These are phyloP conservation scores for Trametes cubensis DNA, from an alignment of 768 basidiomycete species.

Conservation along the genomic window DNA sequence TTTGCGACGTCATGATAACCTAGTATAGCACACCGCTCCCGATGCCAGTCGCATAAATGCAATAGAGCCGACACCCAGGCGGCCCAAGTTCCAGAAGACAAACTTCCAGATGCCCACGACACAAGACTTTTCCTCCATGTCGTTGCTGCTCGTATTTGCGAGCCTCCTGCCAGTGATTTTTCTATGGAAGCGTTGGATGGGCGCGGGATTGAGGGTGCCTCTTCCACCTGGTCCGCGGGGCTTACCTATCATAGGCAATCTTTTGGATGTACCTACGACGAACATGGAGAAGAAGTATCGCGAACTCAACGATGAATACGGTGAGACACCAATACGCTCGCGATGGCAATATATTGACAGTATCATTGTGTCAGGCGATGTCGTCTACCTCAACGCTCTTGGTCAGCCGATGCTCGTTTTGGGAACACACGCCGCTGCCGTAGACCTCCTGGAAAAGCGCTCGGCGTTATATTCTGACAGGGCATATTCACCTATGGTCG, in stretches of 20 bases:
- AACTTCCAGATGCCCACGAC: too few relatives aligned
- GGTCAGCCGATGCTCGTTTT: slow-evolving; percentile 20
- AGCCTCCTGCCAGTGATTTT: not conserved
- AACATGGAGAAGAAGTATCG: slow-evolving; percentile 5
- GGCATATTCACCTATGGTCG: slow-evolving; percentile 1
- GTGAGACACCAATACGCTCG: not conserved
- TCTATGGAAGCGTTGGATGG: not conserved
- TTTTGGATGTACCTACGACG: slow-evolving; percentile 19
- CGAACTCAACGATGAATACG: slow-evolving; percentile 11
- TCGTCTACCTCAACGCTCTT: slow-evolving; percentile 20
- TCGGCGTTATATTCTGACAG: slow-evolving; percentile 27
- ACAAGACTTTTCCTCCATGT: too few relatives aligned
- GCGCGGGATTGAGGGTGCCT: not conserved
- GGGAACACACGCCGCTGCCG: slow-evolving; percentile 12
- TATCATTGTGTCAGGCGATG: not conserved
- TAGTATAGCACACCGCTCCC: not conserved
- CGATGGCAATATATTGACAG: not conserved
- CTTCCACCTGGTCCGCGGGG: slow-evolving; percentile 26
- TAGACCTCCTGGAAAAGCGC: slow-evolving; percentile 29
- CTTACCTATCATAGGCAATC: slow-evolving; percentile 23
- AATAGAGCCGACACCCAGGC: not conserved
- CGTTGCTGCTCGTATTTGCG: not conserved
- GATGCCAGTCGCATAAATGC: not conserved
- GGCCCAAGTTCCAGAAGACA: not conserved
- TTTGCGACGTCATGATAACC: not conserved